Conservation (phyloP, 768 basidiomycete species). For the Psilocybe subaeruginosa region DNA sequence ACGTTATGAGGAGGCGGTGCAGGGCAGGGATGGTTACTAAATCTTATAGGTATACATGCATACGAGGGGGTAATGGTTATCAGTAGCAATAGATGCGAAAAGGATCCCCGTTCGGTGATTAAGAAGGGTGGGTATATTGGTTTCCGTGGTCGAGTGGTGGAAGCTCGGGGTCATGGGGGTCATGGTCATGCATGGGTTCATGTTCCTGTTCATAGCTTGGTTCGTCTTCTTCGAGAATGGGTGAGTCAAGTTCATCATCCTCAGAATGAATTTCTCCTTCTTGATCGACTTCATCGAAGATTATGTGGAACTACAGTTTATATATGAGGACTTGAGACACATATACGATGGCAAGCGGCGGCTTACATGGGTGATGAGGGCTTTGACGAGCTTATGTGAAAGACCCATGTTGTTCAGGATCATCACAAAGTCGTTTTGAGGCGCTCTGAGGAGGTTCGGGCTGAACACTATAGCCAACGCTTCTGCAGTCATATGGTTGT, state of each 20-base stretch:
- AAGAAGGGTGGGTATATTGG: constrained; percentile 27
- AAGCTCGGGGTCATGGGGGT: constrained; percentile 22
- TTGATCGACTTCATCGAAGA: constrained; percentile 73
- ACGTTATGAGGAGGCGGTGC: constrained; percentile 11
- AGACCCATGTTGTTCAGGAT: constrained; percentile 82
- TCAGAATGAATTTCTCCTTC: constrained; percentile 66
- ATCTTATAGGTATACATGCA: constrained; percentile 18
- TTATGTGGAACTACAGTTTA: constrained; percentile 53
- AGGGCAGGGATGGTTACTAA: constrained; percentile 1
- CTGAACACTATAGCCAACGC: constrained; percentile 87
- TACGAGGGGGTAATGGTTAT: constrained; percentile 16
- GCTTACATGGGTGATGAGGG: constrained; percentile 75
- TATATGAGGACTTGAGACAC: constrained; percentile 5
- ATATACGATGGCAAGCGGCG: neutral
- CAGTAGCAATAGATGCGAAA: constrained; percentile 17
- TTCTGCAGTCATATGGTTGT: constrained; percentile 89
- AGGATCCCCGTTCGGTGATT: constrained; percentile 24
- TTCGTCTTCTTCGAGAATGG: constrained; percentile 64
- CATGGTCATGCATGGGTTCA: constrained; percentile 25
- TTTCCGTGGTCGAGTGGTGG: constrained; percentile 17
- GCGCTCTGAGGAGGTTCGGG: constrained; percentile 77
- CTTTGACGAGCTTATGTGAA: constrained; percentile 75
- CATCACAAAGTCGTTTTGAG: constrained; percentile 76
- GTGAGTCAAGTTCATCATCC: constrained; percentile 55
- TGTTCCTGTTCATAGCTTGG: constrained; percentile 12